A percentile compares a stretch with the other conserved stretches of the same genome.
phyloP scores from a whole-genome alignment of 176 grass and related monocot genomes.

The Oropetium thomaeum region DNA sequence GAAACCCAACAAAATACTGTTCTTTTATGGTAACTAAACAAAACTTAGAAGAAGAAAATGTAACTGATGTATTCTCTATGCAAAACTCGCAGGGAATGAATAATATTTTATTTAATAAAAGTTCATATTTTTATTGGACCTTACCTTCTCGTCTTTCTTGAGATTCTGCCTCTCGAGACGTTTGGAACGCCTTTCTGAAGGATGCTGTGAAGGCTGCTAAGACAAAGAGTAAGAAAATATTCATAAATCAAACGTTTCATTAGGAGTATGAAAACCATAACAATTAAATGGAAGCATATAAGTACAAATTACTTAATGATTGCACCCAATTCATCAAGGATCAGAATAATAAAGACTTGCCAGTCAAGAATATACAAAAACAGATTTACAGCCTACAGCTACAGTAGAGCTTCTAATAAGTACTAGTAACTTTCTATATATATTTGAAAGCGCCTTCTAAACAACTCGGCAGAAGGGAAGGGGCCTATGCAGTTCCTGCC shows the following conservation, averaged over 20 bases:
- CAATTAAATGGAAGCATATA: not conserved
- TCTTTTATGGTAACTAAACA: conserved; percentile 6
- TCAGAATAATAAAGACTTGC: not conserved
- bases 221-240: conserved; percentile 27
- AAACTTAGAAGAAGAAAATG: conserved; percentile 4
- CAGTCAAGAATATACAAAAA: not conserved
- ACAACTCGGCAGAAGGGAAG: too few species aligned
- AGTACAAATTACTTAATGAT: not conserved
- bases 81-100: not conserved
- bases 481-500: too few species aligned
- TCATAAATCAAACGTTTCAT: conserved; percentile 1
- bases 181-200: conserved; percentile 51
- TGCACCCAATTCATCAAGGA: conserved; percentile 12
- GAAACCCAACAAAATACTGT: not conserved
- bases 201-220: conserved; percentile 27
- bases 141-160: conserved; percentile 40
- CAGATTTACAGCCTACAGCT: not conserved
- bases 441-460: too few species aligned
- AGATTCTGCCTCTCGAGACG: conserved; percentile 51
- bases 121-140: conserved; percentile 26
- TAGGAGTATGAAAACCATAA: not conserved
- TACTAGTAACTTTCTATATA: conserved; percentile 10
- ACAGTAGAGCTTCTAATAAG: not conserved
- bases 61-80: not conserved
- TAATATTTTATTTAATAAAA: not conserved